A percentile compares a stretch with the other conserved stretches of the same genome.
Evolutionary conservation across 2,329 filamentous ascomycete species (phyloP).

Genomic region (Cryphonectria carpinicola): DNA sequence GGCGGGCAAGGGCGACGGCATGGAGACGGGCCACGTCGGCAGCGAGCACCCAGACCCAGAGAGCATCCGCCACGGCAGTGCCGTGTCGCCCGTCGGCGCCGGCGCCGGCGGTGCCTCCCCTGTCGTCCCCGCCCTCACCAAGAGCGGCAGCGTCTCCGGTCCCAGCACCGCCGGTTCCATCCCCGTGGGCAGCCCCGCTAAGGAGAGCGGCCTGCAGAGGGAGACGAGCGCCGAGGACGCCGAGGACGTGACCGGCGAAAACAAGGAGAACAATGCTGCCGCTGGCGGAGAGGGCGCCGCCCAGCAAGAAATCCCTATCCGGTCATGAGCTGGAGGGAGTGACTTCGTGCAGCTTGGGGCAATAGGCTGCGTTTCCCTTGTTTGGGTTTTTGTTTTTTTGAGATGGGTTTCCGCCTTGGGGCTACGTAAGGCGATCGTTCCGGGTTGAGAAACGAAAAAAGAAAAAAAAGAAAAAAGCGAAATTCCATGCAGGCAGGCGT

Average conservation of each 20-base stretch:
- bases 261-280: slow-evolving; percentile 29
- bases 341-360: neutral
- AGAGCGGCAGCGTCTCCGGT: slow-evolving; percentile 44
- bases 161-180: slow-evolving; percentile 48
- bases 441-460: neutral
- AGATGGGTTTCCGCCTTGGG: neutral
- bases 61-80: slow-evolving; percentile 84
- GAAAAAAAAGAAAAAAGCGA: neutral
- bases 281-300: slow-evolving; percentile 36
- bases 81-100: slow-evolving; percentile 57
- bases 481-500: slow-evolving; percentile 20
- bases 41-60: slow-evolving; percentile 93
- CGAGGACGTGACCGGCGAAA: slow-evolving; percentile 48
- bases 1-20: slow-evolving; percentile 92
- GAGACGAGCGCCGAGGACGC: slow-evolving; percentile 72
- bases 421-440: slow-evolving; percentile 3
- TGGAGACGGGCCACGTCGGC: slow-evolving; percentile 91
- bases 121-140: slow-evolving; percentile 17
- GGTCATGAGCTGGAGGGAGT: slow-evolving; percentile 50
- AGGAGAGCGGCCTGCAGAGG: slow-evolving; percentile 87
- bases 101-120: slow-evolving; percentile 28
- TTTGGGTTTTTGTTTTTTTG: neutral
- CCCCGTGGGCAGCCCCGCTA: slow-evolving; percentile 78
- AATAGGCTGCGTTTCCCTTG: neutral
- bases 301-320: slow-evolving; percentile 63